phyloP scores from a whole-genome alignment of 2,329 filamentous ascomycete genomes.

The Aspergillus hortae region DNA sequence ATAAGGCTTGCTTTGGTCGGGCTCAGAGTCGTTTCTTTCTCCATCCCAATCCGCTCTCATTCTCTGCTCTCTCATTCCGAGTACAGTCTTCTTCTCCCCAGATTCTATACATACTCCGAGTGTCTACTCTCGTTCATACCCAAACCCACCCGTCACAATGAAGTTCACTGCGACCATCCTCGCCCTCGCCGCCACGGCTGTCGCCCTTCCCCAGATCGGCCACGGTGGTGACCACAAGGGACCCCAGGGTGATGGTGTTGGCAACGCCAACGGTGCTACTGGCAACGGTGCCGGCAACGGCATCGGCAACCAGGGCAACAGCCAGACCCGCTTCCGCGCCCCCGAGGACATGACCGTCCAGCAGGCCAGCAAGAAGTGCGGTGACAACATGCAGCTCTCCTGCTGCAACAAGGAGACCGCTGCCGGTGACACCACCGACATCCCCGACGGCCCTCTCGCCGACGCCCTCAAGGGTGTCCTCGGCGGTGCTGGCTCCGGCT shows the following conservation, averaged over 20 bases:
- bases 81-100: constrained; percentile 21
- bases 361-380: constrained; percentile 38
- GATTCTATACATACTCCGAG: constrained; percentile 7
- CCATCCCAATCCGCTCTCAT: constrained; percentile 33
- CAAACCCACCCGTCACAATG: constrained; percentile 35
- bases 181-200: constrained; percentile 32
- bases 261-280: constrained; percentile 6
- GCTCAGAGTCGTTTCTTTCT: constrained; percentile 9
- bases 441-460: constrained; percentile 30
- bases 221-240: constrained; percentile 15
- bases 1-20: constrained; percentile 23
- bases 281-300: constrained; percentile 20
- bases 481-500: constrained; percentile 31
- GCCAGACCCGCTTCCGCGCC: constrained; percentile 32
- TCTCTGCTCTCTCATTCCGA: constrained; percentile 22
- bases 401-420: constrained; percentile 40
- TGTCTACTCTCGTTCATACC: constrained; percentile 25
- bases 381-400: constrained; percentile 36
- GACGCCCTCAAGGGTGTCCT: constrained; percentile 34
- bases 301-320: constrained; percentile 30
- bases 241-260: background rate
- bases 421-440: constrained; percentile 32
- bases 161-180: constrained; percentile 34
- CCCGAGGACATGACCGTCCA: constrained; percentile 30
- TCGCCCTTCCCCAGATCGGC: constrained; percentile 25